Conservation (phyloP, 371 early-diverging fungal species). For the Gilbertella persicaria region DNA sequence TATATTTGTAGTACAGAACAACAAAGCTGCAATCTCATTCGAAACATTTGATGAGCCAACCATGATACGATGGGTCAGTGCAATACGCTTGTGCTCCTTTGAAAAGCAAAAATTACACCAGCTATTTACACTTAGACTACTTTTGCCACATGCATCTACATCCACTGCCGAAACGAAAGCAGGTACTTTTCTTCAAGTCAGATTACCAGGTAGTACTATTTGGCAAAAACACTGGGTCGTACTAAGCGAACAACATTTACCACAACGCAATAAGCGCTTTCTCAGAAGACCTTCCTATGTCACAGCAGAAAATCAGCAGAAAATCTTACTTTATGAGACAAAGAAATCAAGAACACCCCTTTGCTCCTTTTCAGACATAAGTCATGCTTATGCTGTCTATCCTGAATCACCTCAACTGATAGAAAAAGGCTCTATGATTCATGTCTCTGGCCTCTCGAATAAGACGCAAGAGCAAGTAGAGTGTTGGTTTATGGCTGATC, state of each 20-base stretch:
- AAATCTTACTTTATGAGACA: conserved; percentile 46
- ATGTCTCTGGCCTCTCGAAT: conserved; percentile 41
- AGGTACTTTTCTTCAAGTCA: conserved; percentile 51
- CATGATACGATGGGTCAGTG: conserved; percentile 58
- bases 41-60: conserved; percentile 55
- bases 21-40: conserved; percentile 47
- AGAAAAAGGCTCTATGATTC: conserved; percentile 48
- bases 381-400: conserved; percentile 73
- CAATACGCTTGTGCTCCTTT: conserved; percentile 74
- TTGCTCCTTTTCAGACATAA: conserved; percentile 51
- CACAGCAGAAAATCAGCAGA: conserved; percentile 22
- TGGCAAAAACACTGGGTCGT: conserved; percentile 67
- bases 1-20: conserved; percentile 41
- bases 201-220: conserved; percentile 56
- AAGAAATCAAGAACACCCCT: conserved; percentile 58
- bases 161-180: conserved; percentile 17
- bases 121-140: conserved; percentile 64
- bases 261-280: conserved; percentile 34
- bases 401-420: conserved; percentile 57
- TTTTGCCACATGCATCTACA: conserved; percentile 38
- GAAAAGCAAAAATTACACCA: conserved; percentile 75
- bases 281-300: conserved; percentile 26
- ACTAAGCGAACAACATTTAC: conserved; percentile 28
- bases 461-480: conserved; percentile 3
- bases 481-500: conserved; percentile 50